Evolutionary conservation across 176 grass and related monocot species (phyloP).

Genomic region (Hordeum vulgare): DNA sequence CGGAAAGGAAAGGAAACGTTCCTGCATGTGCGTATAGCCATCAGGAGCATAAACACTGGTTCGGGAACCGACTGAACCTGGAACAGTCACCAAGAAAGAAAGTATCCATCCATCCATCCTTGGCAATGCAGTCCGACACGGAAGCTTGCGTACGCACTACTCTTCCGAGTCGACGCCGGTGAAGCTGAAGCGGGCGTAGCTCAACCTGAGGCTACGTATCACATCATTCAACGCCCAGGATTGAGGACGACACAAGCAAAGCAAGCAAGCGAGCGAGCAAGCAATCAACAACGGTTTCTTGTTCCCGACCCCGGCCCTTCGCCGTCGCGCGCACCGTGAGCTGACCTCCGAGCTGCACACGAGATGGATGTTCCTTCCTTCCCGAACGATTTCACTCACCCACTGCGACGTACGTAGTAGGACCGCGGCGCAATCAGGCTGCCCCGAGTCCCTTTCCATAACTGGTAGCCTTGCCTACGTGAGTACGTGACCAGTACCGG

Average conservation of each 20-base stretch:
- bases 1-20: not conserved
- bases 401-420: slow-evolving; percentile 14
- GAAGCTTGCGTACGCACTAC: not conserved
- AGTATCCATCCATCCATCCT: not conserved
- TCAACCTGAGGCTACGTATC: not conserved
- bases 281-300: not conserved
- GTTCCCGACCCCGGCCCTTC: not conserved
- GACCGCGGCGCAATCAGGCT: slow-evolving; percentile 1
- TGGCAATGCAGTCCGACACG: not conserved
- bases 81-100: not conserved
- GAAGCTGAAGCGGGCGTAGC: not conserved
- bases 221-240: not conserved
- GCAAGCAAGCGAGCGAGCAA: not conserved
- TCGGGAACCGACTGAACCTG: not conserved
- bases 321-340: not conserved
- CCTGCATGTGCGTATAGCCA: not conserved
- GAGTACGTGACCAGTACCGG: slow-evolving; percentile 27
- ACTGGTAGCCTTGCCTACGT: slow-evolving; percentile 24
- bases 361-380: not conserved
- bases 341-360: not conserved
- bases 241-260: not conserved
- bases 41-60: not conserved
- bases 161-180: not conserved
- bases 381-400: not conserved
- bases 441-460: slow-evolving; percentile 37